Evolutionary conservation across 2,329 filamentous ascomycete species (phyloP), one percentile per base, ranked within the genome.

Genomic region (Lachnellula occidentalis): DNA sequence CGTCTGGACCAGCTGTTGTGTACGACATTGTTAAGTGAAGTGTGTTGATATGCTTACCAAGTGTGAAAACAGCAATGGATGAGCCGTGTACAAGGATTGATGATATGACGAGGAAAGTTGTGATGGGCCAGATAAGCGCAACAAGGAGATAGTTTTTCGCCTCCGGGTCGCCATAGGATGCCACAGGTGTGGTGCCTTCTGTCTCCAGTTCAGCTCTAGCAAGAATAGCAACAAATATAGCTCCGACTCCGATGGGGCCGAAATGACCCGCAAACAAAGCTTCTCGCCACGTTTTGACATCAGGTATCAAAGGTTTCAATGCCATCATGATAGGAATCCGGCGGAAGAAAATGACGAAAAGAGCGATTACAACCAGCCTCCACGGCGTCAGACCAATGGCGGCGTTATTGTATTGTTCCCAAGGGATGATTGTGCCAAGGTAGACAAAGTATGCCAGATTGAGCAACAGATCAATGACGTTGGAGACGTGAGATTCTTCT

Each of bases 401-500:
- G 1, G 80, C 76, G 56, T 85, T 78, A 74, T 97, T 96, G 79
- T 85, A 99, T 70, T 90, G 85, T 64, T 87, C 83, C 94, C 94
- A 99, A 1, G 94, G 94, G 58, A 99, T 94, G 70, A 99, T 96
- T 51, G 94, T 90, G 51, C 94, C 94, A 61, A 99, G 88, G 70
- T 94, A 99, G 64, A 99, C 94, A 71, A 99, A 99, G 72, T 97
- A 99, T 2, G 92, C 82, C 83, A 99, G 81, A 72, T 99, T 99
- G 75, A 99, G 85, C 58, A 99, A 77, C 70, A 99, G 73, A 77
- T 99, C 94, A 67, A 99, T 99, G 69, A 99, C 94, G 82, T 99
- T 97, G 71, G 92, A 97, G 9, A 99, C 94, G 70, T 97, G 94
- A 0, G 94, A 92, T 72, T 99, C 94, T 69, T 99, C 94, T 0